Conservation (phyloP, 1,284 basidiomycete genomes). For the Ceratobasidium sp. region DNA sequence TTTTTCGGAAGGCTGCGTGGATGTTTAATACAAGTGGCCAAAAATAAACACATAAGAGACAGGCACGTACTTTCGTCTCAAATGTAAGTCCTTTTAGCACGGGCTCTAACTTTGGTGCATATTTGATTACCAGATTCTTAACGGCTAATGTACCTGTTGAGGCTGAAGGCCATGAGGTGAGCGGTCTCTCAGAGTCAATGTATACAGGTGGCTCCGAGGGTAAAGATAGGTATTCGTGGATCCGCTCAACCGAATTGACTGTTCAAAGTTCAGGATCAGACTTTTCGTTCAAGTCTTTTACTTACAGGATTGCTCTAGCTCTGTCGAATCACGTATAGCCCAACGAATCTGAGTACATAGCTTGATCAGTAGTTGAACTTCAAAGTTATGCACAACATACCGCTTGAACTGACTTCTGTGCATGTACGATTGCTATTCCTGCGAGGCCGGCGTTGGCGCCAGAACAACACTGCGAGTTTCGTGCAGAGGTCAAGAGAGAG, state of each 20-base stretch:
- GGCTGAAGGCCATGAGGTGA: conserved; percentile 84
- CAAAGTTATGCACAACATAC: background rate
- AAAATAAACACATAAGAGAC: background rate
- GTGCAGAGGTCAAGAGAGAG: too few species aligned
- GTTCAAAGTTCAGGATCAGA: conserved; percentile 43
- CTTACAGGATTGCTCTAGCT: conserved; percentile 43
- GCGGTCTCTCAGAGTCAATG: conserved; percentile 70
- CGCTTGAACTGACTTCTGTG: background rate
- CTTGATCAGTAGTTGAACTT: conserved; percentile 2
- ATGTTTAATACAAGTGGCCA: conserved; percentile 12
- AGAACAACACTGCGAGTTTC: too few species aligned
- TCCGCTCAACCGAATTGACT: conserved; percentile 80
- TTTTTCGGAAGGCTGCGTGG: conserved; percentile 66
- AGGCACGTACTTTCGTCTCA: conserved; percentile 53
- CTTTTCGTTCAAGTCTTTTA: conserved; percentile 39
- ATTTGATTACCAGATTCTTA: conserved; percentile 79
- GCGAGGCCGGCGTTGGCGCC: conserved; percentile 14
- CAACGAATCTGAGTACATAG: background rate
- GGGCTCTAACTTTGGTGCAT: conserved; percentile 81
- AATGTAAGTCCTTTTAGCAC: conserved; percentile 79
- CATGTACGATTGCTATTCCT: conserved; percentile 13
- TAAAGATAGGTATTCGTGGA: conserved; percentile 87
- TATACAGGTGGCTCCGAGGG: conserved; percentile 81
- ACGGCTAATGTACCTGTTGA: conserved; percentile 55
- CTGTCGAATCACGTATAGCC: conserved; percentile 41